phyloP scores from a whole-genome alignment of 768 basidiomycete species.

The Mycena latifolia region DNA sequence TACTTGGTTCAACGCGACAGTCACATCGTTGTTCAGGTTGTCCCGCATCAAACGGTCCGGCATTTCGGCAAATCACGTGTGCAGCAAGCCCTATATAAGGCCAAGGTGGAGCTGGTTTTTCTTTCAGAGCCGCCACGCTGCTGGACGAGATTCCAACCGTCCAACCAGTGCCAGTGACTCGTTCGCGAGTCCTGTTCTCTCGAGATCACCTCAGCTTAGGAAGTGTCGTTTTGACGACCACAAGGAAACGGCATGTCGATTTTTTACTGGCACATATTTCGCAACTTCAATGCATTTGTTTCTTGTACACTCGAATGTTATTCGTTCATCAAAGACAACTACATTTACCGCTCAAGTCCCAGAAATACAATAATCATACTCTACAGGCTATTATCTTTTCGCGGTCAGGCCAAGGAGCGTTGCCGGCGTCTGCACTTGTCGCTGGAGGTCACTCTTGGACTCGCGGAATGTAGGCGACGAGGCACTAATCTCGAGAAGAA shows the following conservation, averaged over 20 bases:
- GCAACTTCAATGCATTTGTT: too few species aligned
- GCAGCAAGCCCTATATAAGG: slow-evolving; percentile 38
- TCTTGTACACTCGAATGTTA: slow-evolving; percentile 1
- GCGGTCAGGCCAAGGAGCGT: slow-evolving; percentile 46
- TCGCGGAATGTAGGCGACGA: slow-evolving; percentile 48
- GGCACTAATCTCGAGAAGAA: slow-evolving; percentile 73
- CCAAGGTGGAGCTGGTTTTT: background rate
- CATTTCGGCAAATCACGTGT: background rate
- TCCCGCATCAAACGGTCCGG: too few species aligned
- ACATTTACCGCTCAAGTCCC: background rate
- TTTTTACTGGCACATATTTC: slow-evolving; percentile 33
- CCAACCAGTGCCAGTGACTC: slow-evolving; percentile 36
- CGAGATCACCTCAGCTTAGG: slow-evolving; percentile 36
- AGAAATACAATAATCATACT: slow-evolving; percentile 21
- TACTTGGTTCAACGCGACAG: too few species aligned
- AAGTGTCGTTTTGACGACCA: slow-evolving; percentile 36
- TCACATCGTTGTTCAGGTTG: too few species aligned
- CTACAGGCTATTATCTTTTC: background rate
- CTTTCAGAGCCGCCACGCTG: slow-evolving; percentile 36
- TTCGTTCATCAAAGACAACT: background rate
- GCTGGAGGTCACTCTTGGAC: slow-evolving; percentile 10
- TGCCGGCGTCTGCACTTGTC: slow-evolving; percentile 47
- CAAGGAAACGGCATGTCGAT: slow-evolving; percentile 38
- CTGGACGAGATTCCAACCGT: slow-evolving; percentile 24
- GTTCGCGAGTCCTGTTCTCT: slow-evolving; percentile 30